phyloP scores from a whole-genome alignment of 1,284 basidiomycete species.

The Irpex lacteus region DNA sequence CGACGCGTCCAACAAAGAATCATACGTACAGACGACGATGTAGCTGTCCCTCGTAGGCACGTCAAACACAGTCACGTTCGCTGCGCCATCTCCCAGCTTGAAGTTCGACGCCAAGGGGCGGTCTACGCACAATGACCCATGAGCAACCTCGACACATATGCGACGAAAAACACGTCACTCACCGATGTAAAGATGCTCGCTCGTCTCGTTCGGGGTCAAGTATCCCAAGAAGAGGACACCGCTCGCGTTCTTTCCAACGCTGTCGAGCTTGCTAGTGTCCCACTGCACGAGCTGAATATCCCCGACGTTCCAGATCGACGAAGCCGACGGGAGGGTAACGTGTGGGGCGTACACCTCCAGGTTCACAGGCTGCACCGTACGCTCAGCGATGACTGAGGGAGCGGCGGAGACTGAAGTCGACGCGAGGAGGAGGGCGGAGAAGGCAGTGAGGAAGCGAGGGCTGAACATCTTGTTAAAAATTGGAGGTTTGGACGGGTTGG shows the following conservation, averaged over 20 bases:
- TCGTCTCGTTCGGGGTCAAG: constrained; percentile 9
- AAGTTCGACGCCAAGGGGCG: constrained; percentile 37
- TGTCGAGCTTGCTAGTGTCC: constrained; percentile 35
- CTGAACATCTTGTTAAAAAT: neutral
- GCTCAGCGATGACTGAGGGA: constrained; percentile 25
- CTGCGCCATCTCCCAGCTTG: constrained; percentile 29
- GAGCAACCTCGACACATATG: too few relatives aligned
- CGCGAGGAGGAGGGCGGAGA: neutral
- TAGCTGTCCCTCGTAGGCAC: constrained; percentile 30
- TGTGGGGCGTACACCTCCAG: constrained; percentile 44
- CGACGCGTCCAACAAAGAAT: neutral
- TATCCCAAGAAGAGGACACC: constrained; percentile 40
- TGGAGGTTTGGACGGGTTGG: too few relatives aligned
- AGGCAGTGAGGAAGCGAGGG: neutral
- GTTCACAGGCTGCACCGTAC: constrained; percentile 14
- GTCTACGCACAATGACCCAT: constrained; percentile 17
- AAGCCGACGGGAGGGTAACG: constrained; percentile 35
- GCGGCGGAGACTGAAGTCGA: constrained; percentile 19
- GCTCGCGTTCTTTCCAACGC: constrained; percentile 23
- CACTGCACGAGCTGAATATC: constrained; percentile 40
- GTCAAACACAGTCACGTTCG: constrained; percentile 32
- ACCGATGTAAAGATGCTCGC: constrained; percentile 42
- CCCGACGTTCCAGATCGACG: constrained; percentile 36
- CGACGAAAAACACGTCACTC: constrained; percentile 17
- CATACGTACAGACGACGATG: constrained; percentile 37